phyloP scores from a whole-genome alignment of 352 stramenopile species.

The Phytophthora megakarya region DNA sequence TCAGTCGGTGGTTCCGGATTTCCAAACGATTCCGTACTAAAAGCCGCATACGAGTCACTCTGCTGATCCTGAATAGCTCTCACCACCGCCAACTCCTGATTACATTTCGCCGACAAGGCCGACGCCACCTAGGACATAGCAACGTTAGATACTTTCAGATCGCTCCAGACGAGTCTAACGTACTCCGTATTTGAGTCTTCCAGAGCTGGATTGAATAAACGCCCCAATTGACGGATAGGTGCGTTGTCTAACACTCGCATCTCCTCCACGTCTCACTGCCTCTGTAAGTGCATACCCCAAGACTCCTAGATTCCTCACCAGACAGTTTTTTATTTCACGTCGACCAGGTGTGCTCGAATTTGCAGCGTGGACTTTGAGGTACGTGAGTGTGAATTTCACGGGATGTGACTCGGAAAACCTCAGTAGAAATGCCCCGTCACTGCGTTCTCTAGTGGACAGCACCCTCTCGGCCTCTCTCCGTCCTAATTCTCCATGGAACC shows the following conservation, averaged over 20 bases:
- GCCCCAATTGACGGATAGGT: constrained; percentile 64
- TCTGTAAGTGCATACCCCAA: constrained; percentile 60
- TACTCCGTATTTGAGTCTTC: constrained; percentile 69
- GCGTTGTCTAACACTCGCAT: constrained; percentile 31
- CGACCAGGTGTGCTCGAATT: constrained; percentile 36
- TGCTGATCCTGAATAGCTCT: constrained; percentile 51
- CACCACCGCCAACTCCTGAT: constrained; percentile 53
- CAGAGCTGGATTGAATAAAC: constrained; percentile 65
- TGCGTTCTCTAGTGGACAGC: constrained; percentile 30
- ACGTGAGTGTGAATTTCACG: constrained; percentile 77
- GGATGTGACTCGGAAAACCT: constrained; percentile 83
- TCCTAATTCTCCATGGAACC: constrained; percentile 74
- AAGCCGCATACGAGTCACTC: constrained; percentile 67
- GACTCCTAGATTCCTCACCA: constrained; percentile 64
- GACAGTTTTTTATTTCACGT: constrained; percentile 73
- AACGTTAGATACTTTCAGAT: constrained; percentile 2
- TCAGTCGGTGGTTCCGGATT: constrained; percentile 19
- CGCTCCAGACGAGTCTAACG: not conserved
- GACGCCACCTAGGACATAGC: constrained; percentile 48
- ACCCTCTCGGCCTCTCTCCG: constrained; percentile 53
- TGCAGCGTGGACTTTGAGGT: constrained; percentile 66
- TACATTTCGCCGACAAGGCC: constrained; percentile 53
- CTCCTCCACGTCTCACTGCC: constrained; percentile 28
- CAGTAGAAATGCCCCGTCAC: constrained; percentile 76
- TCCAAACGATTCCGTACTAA: constrained; percentile 64